Evolutionary conservation across 352 stramenopile species (phyloP).

Genomic region (Blastocystis sp.): DNA sequence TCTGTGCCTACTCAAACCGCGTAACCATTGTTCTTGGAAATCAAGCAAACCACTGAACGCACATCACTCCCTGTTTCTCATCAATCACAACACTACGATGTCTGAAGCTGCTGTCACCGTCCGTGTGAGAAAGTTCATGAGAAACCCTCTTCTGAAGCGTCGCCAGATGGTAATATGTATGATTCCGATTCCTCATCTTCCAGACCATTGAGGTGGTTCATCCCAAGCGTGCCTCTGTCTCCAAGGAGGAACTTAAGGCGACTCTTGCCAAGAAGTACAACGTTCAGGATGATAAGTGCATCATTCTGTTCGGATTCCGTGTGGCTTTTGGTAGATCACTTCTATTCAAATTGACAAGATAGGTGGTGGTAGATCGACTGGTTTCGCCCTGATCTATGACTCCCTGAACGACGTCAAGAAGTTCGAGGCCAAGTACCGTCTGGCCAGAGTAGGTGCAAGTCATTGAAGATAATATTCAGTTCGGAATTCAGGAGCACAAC

Average conservation of each 20-base stretch:
- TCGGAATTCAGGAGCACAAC: slow-evolving; percentile 43
- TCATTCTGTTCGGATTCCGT: slow-evolving; percentile 58
- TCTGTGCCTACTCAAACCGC: not conserved
- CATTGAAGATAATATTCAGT: not conserved
- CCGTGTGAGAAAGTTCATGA: slow-evolving; percentile 57
- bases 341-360: not conserved
- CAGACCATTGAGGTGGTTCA: slow-evolving; percentile 45
- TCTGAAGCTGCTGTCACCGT: slow-evolving; percentile 56
- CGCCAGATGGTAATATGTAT: slow-evolving; percentile 41
- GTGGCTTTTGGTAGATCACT: slow-evolving; percentile 50
- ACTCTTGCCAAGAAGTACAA: slow-evolving; percentile 57
- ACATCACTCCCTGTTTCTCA: slow-evolving; percentile 26
- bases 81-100: slow-evolving; percentile 53
- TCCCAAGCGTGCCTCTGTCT: slow-evolving; percentile 43
- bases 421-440: slow-evolving; percentile 56
- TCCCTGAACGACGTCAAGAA: slow-evolving; percentile 55
- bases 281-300: slow-evolving; percentile 56
- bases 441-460: not conserved
- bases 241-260: slow-evolving; percentile 59
- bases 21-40: not conserved
- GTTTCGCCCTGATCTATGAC: slow-evolving; percentile 56
- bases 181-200: not conserved
- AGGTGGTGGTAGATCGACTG: slow-evolving; percentile 48
- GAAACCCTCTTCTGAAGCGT: slow-evolving; percentile 56
- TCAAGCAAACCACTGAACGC: not conserved